phyloP scores from a whole-genome alignment of 371 early-diverging fungal species.

The Mucor lusitanicus region DNA sequence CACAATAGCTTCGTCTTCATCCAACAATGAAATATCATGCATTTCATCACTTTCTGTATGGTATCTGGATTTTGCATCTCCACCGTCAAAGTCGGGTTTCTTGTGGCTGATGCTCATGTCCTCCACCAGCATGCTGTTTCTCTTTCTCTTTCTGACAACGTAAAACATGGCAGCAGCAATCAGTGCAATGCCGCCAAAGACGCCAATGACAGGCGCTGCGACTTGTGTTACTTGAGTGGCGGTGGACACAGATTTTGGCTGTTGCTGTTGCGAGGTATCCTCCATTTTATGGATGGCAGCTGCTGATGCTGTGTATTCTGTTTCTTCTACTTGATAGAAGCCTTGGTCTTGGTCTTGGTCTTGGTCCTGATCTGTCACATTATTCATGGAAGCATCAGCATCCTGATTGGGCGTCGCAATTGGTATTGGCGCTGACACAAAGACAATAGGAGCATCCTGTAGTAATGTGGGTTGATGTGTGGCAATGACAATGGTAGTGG shows the following conservation, averaged over 20 bases:
- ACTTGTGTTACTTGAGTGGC: not conserved
- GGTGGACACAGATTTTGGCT: not conserved
- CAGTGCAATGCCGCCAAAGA: constrained; percentile 18
- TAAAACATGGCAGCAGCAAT: constrained; percentile 19
- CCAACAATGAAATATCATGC: constrained; percentile 3
- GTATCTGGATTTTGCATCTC: not conserved
- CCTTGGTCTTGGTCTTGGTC: not conserved
- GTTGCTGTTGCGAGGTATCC: not conserved
- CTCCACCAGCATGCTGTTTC: not conserved
- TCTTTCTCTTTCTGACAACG: constrained; percentile 11
- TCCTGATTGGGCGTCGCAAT: not conserved
- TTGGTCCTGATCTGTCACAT: not conserved
- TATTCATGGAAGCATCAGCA: no score
- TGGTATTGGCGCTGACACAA: not conserved
- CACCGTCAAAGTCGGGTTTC: not conserved
- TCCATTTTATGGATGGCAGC: not conserved
- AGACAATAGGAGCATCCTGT: not conserved
- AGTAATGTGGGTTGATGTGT: not conserved
- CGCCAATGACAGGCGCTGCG: constrained; percentile 10
- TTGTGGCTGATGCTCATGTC: not conserved
- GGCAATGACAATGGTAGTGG: not conserved
- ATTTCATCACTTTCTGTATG: not conserved
- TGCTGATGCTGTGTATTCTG: not conserved
- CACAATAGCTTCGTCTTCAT: not conserved
- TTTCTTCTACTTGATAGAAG: not conserved